Conservation (phyloP, 225 moss, liverwort and hornwort genomes). For the Polytrichum formosum region DNA sequence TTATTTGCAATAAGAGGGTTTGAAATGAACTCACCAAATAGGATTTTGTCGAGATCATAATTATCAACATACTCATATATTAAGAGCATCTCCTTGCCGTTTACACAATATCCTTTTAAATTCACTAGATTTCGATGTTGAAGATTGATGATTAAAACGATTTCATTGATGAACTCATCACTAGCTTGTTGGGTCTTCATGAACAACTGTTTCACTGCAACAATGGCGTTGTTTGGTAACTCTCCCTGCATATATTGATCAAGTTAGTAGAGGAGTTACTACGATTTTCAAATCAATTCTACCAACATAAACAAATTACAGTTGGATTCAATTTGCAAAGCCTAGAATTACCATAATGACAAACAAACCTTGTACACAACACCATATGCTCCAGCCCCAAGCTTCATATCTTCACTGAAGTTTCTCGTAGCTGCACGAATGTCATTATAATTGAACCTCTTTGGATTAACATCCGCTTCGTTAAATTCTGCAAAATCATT, state of each 20-base stretch:
- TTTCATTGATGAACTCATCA: slow-evolving; percentile 42
- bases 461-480: slow-evolving; percentile 30
- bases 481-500: slow-evolving; percentile 22
- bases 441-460: slow-evolving; percentile 32
- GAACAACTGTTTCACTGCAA: slow-evolving; percentile 39
- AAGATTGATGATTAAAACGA: slow-evolving; percentile 33
- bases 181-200: slow-evolving; percentile 16
- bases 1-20: not conserved
- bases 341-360: not conserved
- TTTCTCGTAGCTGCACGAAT: slow-evolving; percentile 38
- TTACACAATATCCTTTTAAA: slow-evolving; percentile 39
- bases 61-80: slow-evolving; percentile 46
- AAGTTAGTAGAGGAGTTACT: too few species aligned
- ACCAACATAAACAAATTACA: not conserved
- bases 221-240: slow-evolving; percentile 23
- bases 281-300: too few species aligned
- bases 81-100: slow-evolving; percentile 38
- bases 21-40: slow-evolving; percentile 21
- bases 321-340: not conserved
- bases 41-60: slow-evolving; percentile 28
- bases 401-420: slow-evolving; percentile 24
- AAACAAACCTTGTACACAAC: slow-evolving; percentile 49
- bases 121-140: slow-evolving; percentile 34
- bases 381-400: slow-evolving; percentile 50
- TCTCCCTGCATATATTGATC: slow-evolving; percentile 12